Evolutionary conservation across 108 stramenopile species (phyloP), one percentile per base, ranked within the genome.

Genomic region (Skeletonema costatum): DNA sequence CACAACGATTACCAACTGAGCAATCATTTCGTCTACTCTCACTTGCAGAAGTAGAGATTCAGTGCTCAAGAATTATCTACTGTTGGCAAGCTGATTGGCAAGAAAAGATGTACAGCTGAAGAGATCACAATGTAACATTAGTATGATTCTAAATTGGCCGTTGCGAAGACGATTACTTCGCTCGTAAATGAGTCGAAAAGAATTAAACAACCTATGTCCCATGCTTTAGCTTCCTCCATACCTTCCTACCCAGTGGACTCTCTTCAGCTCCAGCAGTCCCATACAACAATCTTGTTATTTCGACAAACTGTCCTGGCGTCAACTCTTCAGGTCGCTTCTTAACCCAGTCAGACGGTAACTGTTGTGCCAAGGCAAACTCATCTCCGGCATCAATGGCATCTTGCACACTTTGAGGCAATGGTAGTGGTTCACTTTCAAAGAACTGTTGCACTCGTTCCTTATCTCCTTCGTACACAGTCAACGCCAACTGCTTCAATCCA

Each of bases 201-300:
- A 21, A 51, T 19, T 56, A 5, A 29, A 56, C 21, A 10, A 2
- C 31, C 61, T 73, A 82, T 25, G 59, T 59, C n/a, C 96, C 96
- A 82, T 97, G 96, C 73, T 97, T 97, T 60, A 92, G 66, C 71
- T 97, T 97, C 50, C 96, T 75, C 96, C 96, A 97, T 25, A 97
- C 93, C 77, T 97, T 97, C 32, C 64, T 80, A 16, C 87, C 92
- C 10, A 96, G 84, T 2, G 73, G 58, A 25, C 32, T 66, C 2
- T 38, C 29, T 30, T 87, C 87, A 12, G 16, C 66, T 13, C 50
- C 66, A 2, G 64, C 73, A 39, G 79, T 53, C 6, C 92, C 92
- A 73, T 81, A 97, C 32, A 98, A 64, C 42, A 92, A 67, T 31
- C 87, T 71, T 19, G 98, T 98, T 30, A 99, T 78, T 71, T 96